Evolutionary conservation across 2,329 filamentous ascomycete species (phyloP).

Genomic region (Diaporthe sp.): DNA sequence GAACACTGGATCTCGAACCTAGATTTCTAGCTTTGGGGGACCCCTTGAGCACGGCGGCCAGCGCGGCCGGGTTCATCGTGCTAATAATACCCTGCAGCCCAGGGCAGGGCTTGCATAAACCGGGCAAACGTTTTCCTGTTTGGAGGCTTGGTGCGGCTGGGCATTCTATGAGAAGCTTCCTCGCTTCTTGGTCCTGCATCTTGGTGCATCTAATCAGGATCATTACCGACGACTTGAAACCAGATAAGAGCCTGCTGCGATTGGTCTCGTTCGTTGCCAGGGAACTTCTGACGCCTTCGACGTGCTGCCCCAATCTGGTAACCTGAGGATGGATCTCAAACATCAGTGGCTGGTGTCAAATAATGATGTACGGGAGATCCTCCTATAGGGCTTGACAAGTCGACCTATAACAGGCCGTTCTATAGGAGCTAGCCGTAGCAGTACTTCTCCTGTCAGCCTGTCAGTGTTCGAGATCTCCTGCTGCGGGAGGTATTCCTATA

Average conservation of each 20-base stretch:
- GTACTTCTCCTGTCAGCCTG: background rate
- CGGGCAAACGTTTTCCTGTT: slow-evolving; percentile 14
- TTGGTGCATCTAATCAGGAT: background rate
- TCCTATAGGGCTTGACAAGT: slow-evolving; percentile 3
- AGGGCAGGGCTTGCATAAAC: background rate
- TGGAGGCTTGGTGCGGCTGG: background rate
- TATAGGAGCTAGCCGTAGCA: background rate
- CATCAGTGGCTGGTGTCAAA: background rate
- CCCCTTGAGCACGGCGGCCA: too few species aligned
- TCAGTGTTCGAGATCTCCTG: background rate
- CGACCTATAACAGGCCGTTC: background rate
- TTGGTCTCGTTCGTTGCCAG: background rate
- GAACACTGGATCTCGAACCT: background rate
- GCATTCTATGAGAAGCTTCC: background rate
- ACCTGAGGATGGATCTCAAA: slow-evolving; percentile 3
- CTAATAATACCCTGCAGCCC: slow-evolving; percentile 20
- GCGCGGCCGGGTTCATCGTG: background rate
- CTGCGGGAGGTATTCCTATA: slow-evolving; percentile 6
- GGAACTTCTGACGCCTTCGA: slow-evolving; percentile 6
- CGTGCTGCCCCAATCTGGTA: background rate
- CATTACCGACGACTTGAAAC: background rate
- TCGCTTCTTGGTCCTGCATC: background rate
- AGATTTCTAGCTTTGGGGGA: background rate
- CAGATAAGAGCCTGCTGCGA: background rate
- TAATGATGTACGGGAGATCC: slow-evolving; percentile 4